Conservation (phyloP, 2,329 filamentous ascomycete genomes). For the Diaporthe caulivora region DNA sequence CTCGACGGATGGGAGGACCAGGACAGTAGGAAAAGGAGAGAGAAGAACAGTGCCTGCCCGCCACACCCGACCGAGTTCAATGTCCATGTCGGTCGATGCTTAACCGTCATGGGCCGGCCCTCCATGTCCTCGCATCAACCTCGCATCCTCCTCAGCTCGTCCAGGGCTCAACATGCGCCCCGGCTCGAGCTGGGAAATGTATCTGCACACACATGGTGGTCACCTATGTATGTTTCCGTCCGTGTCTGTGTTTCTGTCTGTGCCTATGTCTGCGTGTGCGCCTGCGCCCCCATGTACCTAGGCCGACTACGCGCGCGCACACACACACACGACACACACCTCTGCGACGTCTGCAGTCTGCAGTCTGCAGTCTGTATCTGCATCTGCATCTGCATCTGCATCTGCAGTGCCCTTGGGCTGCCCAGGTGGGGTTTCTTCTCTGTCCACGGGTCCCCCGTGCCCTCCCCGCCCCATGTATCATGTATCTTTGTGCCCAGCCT, state of each 20-base stretch:
- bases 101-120: background rate
- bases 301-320: background rate
- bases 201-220: background rate
- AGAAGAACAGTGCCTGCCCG: background rate
- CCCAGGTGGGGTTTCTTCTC: slow-evolving; percentile 25
- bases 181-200: slow-evolving; percentile 11
- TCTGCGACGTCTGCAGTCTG: slow-evolving; percentile 20
- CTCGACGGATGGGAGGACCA: background rate
- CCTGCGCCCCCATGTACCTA: slow-evolving; percentile 6
- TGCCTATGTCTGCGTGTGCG: slow-evolving; percentile 9
- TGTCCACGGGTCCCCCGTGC: slow-evolving; percentile 13
- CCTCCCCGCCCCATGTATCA: slow-evolving; percentile 6
- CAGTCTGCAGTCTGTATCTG: slow-evolving; percentile 15
- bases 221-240: background rate
- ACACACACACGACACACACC: too few relatives aligned
- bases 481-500: slow-evolving; percentile 20
- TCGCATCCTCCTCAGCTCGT: slow-evolving; percentile 4
- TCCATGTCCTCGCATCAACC: background rate
- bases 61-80: background rate
- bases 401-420: background rate
- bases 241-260: background rate
- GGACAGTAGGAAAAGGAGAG: background rate
- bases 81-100: slow-evolving; percentile 4
- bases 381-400: slow-evolving; percentile 22
- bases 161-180: slow-evolving; percentile 3